Conservation (phyloP, 2,329 filamentous ascomycete species). For the Dothideomycetes sp. region DNA sequence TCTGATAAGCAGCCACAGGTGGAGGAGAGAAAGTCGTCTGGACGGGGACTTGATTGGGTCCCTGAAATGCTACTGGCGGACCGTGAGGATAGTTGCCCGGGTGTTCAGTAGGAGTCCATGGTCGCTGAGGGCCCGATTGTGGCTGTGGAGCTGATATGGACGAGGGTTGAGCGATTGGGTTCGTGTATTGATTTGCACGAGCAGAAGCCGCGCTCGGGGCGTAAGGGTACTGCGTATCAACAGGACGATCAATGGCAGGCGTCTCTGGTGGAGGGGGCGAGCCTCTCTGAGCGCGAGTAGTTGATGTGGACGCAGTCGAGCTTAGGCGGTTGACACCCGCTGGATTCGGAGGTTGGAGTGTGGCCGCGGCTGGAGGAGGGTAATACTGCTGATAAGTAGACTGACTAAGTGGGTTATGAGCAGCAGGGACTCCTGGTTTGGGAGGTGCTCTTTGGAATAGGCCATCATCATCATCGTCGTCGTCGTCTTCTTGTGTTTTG, state of each 20-base stretch:
- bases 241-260: conserved; percentile 67
- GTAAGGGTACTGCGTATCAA: conserved; percentile 79
- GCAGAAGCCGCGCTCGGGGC: conserved; percentile 71
- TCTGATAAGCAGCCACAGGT: conserved; percentile 23
- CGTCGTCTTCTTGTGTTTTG: conserved; percentile 42
- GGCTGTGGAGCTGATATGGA: conserved; percentile 34
- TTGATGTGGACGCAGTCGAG: conserved; percentile 88
- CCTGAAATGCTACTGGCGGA: conserved; percentile 85
- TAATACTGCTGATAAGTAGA: conserved; percentile 47
- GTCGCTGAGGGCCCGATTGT: conserved; percentile 43
- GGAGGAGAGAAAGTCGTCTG: conserved; percentile 1
- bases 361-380: conserved; percentile 39
- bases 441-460: conserved; percentile 60
- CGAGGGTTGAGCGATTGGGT: conserved; percentile 34
- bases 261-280: conserved; percentile 94
- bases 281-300: conserved; percentile 80
- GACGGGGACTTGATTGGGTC: conserved; percentile 57
- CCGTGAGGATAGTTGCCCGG: conserved; percentile 81
- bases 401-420: conserved; percentile 5
- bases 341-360: conserved; percentile 43
- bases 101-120: conserved; percentile 91
- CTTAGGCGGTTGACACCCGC: conserved; percentile 52
- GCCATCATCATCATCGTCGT: conserved; percentile 47
- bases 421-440: conserved; percentile 19
- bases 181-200: conserved; percentile 66